Base-by-base conservation (phyloP, 768 basidiomycete genomes). In the Leccinum subtestaceum region DNA sequence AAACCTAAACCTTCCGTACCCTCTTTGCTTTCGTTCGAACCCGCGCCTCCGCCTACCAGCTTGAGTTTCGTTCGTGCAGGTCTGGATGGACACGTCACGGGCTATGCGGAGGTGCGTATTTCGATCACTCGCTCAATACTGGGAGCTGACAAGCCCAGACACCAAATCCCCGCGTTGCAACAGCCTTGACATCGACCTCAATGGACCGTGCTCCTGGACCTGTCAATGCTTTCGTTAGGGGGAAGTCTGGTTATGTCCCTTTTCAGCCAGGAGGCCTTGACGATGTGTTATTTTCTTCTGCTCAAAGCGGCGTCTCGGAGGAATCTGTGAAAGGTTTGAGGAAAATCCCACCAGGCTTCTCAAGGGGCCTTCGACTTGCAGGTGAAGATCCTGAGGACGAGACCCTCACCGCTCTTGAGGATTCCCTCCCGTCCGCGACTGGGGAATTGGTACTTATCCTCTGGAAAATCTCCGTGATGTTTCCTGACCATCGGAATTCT, bases 211-310 rank as follows among this genome's bases (percentile, higher is more conserved):
- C 91, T 3, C 95, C 95, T 8, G 93, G 86, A 13, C 82, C 88
- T 0, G 81, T 80, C 58, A 81, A 84, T 55, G 87, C 84, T 56
- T 98, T 98, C 73, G 95, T 98, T 19, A 80, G 95, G 58, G 97
- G 97, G 48, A 97, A 96, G 74, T 90, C 94, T 21, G 89, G 90
- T 47, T 85, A 95, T 74, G 84, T 95, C 9, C 97, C 97, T 1
- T 98, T 98, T 74, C 83, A 87, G 76, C 97, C 97, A 6, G 97
- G 97, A 49, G 97, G 97, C 2, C 77, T 98, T 10, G 93, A 93
- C 46, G 87, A 88, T 63, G 76, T 79, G 2, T 66, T 81, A 4
- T 69, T 75, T 49, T 72, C 70, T 4, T 60, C 66, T 47, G 59
- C 64, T 23, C 68, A 72, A 45, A 67, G 63, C 25, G 67, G 72